Evolutionary conservation across 2,329 filamentous ascomycete species (phyloP), one percentile per base, ranked within the genome.

Genomic region (Aspergillus ustus): DNA sequence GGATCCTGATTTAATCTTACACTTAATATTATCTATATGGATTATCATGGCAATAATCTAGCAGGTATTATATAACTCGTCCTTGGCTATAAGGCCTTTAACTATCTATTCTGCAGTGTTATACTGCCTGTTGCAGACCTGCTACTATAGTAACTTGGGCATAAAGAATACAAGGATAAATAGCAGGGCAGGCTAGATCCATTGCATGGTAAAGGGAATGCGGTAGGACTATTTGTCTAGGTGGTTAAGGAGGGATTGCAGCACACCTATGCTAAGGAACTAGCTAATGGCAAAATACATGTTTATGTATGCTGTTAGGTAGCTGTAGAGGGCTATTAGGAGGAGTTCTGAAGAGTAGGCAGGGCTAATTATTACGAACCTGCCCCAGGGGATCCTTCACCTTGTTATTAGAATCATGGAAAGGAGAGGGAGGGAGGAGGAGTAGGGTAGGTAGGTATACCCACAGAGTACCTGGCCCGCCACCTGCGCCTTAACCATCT

Each of bases 391-490:
- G 48, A 88, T 84, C 54, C 62, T 61, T 37, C 11, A 40, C 25
- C 25, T 40, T 13, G n/a, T 15, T 11, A 13, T 52, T 20, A 49
- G 13, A 31, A n/a, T 13, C 1, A 1, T 11, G n/a, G 11, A 40
- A 17, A 5, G 13, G 22, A 37, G 13, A 19, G 25, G 13, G 15
- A n/a, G 13, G 34, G 34, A 40, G 34, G 9, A 40, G 34, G 34
- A 31, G 19, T n/a, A n/a, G n/a, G n/a, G n/a, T n/a, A n/a, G n/a
- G 8, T 2, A 15, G 17, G 5, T 57, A 62, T 49, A 64, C 64
- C 87, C 88, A 67, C 85, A 87, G 2, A 89, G 78, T 43, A 89
- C 84, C 72, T 89, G 86, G 29, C 85, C 87, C 3, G 83, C 83
- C 37, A 89, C 81, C 20, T 89, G 80, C 3, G 84, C 81, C 63